Evolutionary conservation across 441 rosid species (phyloP).

Genomic region (Populus hybrid): DNA sequence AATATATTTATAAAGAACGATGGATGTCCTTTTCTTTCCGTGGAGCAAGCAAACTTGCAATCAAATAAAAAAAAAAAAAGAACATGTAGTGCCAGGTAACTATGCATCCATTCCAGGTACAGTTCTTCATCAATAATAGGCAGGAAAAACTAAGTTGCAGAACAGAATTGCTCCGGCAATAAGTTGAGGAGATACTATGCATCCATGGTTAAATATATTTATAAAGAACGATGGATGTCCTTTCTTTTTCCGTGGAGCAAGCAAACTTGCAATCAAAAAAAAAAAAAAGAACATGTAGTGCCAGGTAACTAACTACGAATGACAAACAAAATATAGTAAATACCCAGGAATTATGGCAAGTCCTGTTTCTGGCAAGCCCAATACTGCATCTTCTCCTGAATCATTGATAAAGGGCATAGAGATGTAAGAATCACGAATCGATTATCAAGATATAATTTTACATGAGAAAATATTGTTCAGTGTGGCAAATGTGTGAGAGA

Average conservation of each 20-base stretch:
- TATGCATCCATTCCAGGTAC: too few relatives aligned
- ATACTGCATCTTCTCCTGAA: constrained; percentile 73
- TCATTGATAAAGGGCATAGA: constrained; percentile 12
- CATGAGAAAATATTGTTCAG: neutral
- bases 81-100: too few relatives aligned
- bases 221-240: neutral
- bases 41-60: too few relatives aligned
- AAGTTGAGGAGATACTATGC: too few relatives aligned
- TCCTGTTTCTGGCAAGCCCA: constrained; percentile 96
- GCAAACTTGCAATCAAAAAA: neutral
- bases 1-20: too few relatives aligned
- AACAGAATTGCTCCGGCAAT: too few relatives aligned
- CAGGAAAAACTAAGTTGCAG: too few relatives aligned
- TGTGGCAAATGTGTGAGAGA: neutral
- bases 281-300: too few relatives aligned
- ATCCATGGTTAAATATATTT: too few relatives aligned
- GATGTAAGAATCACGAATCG: neutral
- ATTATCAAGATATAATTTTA: neutral
- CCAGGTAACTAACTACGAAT: neutral
- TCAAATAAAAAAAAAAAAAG: too few relatives aligned
- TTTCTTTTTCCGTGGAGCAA: neutral
- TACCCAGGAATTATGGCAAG: constrained; percentile 96
- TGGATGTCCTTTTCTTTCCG: too few relatives aligned
- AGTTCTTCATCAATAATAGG: too few relatives aligned
- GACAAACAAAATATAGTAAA: constrained; percentile 11